Evolutionary conservation across 345 rosid species (phyloP), one percentile per base, ranked within the genome.

Genomic region (Gossypium arboreum): DNA sequence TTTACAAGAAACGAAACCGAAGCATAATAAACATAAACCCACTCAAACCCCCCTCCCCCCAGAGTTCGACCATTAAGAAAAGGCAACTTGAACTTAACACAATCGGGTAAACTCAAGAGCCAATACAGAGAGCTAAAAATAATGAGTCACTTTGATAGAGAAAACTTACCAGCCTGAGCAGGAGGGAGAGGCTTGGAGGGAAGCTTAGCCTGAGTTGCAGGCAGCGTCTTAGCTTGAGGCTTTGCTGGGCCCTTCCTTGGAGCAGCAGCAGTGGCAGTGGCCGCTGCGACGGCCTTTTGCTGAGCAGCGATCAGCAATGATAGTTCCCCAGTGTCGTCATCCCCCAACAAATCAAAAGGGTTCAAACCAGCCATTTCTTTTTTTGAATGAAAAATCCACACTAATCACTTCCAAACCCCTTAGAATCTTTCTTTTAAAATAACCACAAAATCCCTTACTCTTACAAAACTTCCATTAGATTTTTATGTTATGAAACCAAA

Each of bases 291-390:
- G 64, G 78, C 75, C 64, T 85, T 77, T 50, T 85, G 79, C 79
- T 82, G 82, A 12, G 87, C 89, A 2, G 88, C 95, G 55, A 94
- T 68, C 71, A 88, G 85, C 73, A 71, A 88, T 63, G 85, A 81
- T 0, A 90, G 86, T 71, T 94, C 98, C 71, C 91, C 98, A 11
- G 79, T 83, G 62, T 88, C 95, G 75, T 87, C 97, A 52, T 84
- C 92, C 6, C 87, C 95, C 47, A 94, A 84, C 84, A 91, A 87
- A 83, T 86, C 88, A 69, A 94, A 94, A 10, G 91, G 93, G 87
- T 94, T 94, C 88, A 50, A 5, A 74, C 92, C 86, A 67, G 98
- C 84, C 98, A 94, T 94, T 80, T 79, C 69, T 61, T 34, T 61
- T 79, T 65, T 61, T 52, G 25, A 47, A 74, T 25, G 12, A 63